Conservation (phyloP, 2,329 filamentous ascomycete genomes). For the Aspergillus arachidicola region DNA sequence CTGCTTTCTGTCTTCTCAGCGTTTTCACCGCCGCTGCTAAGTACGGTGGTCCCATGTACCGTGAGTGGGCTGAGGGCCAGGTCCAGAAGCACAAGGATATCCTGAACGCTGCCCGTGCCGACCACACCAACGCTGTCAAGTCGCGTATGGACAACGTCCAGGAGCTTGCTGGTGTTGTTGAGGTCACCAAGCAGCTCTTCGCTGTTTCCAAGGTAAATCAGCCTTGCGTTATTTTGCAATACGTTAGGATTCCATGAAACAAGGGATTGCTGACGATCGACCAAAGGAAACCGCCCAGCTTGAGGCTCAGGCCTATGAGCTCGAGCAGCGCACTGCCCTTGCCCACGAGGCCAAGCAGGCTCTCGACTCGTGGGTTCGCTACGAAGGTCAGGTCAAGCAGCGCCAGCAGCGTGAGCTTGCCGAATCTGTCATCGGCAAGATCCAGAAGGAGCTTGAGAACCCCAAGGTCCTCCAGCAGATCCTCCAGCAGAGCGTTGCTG, state of each 20-base stretch:
- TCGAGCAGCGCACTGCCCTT: constrained; percentile 93
- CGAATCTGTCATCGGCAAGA: constrained; percentile 91
- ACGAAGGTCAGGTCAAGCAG: constrained; percentile 98
- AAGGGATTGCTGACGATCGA: constrained; percentile 1
- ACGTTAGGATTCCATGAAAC: background rate
- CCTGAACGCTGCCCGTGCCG: constrained; percentile 87
- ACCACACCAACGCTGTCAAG: constrained; percentile 96
- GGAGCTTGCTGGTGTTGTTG: constrained; percentile 91
- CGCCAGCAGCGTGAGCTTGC: constrained; percentile 97
- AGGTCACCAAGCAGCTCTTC: constrained; percentile 96
- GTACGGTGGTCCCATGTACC: constrained; percentile 90
- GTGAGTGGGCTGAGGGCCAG: constrained; percentile 87
- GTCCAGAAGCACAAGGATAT: constrained; percentile 92
- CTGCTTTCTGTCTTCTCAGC: constrained; percentile 87
- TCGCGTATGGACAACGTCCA: constrained; percentile 89
- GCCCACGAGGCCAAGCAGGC: constrained; percentile 92
- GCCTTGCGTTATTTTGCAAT: background rate
- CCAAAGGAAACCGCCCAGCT: constrained; percentile 89
- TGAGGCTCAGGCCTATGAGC: constrained; percentile 93
- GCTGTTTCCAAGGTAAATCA: constrained; percentile 90
- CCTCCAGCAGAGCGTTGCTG: constrained; percentile 90
- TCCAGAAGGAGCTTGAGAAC: constrained; percentile 98
- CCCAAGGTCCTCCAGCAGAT: constrained; percentile 97
- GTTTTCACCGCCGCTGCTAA: constrained; percentile 92
- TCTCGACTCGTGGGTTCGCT: constrained; percentile 97